Evolutionary conservation across 345 rosid species (phyloP), one percentile per base, ranked within the genome.

Genomic region (Boechera divaricarpa): DNA sequence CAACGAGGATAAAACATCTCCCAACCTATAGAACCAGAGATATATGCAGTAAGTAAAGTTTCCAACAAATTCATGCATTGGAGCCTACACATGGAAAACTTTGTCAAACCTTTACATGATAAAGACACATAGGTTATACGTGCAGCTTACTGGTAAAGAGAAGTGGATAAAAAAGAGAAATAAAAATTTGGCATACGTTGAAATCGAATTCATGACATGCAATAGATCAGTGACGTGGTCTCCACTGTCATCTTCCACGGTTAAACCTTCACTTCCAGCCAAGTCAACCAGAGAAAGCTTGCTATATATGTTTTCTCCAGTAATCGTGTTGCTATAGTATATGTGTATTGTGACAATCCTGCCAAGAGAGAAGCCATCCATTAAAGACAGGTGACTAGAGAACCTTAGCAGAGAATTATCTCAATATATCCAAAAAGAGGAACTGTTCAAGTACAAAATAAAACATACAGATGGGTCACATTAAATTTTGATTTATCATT

Each of bases 281-380:
- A 95, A 80, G 79, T 95, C 97, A 76, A 92, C 87, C 44, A 95
- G 91, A 80, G 98, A 95, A 74, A 95, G 98, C 86, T 92, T 95
- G 87, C 99, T 90, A 72, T 90, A 86, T 53, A 74, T 79, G 79
- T 76, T 90, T 82, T 92, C 99, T 79, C 94, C 94, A 38, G 85
- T 92, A 75, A 95, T 86, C 82, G 85, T 67, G 82, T 95, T 95
- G 79, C 75, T 86, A 83, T 89, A 92, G 69, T 81, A 85, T 78
- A 95, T 85, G 74, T 95, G 99, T 72, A 95, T 73, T 29, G 91
- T 82, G 80, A 92, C 75, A 47, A 92, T 83, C 88, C 99, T 95
- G 86, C 69, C 51, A 84, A 72, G 42, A 62, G 80, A 84, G 45
- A 70, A 67, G 61, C 54, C 62, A 77, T 61, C 68, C 80, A 41